A percentile compares a stretch with the other conserved stretches of the same genome.
These are phyloP conservation scores for Fusarium sp. DNA, from an alignment of 2,329 filamentous ascomycete species.

Conservation along the genomic window DNA sequence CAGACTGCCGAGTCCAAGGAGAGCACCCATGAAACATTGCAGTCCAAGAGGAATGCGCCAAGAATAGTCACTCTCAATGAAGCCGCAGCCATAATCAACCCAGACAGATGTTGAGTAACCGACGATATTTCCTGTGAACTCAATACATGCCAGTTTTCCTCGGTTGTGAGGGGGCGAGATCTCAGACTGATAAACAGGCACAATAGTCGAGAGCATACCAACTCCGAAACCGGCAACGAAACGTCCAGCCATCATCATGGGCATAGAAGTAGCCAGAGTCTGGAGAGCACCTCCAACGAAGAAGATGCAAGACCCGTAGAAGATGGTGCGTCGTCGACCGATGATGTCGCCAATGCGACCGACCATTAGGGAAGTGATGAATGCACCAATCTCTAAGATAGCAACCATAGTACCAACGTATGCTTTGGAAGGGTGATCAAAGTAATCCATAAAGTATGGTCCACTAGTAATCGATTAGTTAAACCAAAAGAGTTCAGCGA, in stretches of 20 bases:
- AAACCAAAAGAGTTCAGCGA: not conserved
- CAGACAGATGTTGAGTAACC: slow-evolving; percentile 97
- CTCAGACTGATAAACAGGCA: slow-evolving; percentile 93
- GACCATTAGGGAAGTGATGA: slow-evolving; percentile 87
- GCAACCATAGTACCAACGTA: slow-evolving; percentile 98
- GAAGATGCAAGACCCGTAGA: slow-evolving; percentile 94
- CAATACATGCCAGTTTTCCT: slow-evolving; percentile 95
- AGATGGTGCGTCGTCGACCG: slow-evolving; percentile 87
- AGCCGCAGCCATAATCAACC: slow-evolving; percentile 98
- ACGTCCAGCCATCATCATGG: slow-evolving; percentile 88
- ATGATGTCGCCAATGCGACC: slow-evolving; percentile 92
- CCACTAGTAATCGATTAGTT: slow-evolving; percentile 69
- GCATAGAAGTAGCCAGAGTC: slow-evolving; percentile 82
- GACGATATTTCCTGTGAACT: slow-evolving; percentile 96
- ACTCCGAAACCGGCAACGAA: slow-evolving; percentile 88
- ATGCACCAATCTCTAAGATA: slow-evolving; percentile 92
- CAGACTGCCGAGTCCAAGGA: slow-evolving; percentile 87
- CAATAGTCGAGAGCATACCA: slow-evolving; percentile 89
- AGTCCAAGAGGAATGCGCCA: slow-evolving; percentile 92
- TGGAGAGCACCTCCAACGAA: slow-evolving; percentile 86
- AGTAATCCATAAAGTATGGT: slow-evolving; percentile 89
- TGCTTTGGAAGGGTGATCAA: slow-evolving; percentile 86
- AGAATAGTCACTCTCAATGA: slow-evolving; percentile 83
- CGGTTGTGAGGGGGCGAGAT: slow-evolving; percentile 97
- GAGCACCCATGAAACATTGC: slow-evolving; percentile 93